A percentile compares a stretch with the other conserved stretches of the same genome.
Evolutionary conservation across 331 rosid species (phyloP).

Genomic region (Quercus tomentella): DNA sequence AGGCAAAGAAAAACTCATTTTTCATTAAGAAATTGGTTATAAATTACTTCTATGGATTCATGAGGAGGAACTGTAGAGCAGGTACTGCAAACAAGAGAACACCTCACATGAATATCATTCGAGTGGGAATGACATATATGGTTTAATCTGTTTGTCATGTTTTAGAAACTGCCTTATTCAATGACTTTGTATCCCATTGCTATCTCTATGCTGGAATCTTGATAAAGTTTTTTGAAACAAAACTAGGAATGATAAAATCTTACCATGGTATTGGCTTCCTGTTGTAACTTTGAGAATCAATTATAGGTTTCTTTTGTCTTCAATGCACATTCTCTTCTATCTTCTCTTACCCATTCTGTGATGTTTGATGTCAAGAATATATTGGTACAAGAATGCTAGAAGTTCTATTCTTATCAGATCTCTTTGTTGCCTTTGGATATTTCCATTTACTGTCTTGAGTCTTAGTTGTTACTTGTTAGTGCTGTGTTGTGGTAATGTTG

Average conservation of each 20-base stretch:
- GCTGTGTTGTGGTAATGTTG: too few species aligned
- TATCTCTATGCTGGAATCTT: background rate
- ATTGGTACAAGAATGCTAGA: too few species aligned
- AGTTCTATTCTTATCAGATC: too few species aligned
- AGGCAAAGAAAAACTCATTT: conserved; percentile 83
- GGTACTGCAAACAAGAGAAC: conserved; percentile 82
- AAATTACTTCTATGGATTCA: conserved; percentile 84
- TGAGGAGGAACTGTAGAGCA: conserved; percentile 81
- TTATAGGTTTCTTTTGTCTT: background rate
- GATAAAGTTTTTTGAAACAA: background rate
- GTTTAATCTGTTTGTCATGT: conserved; percentile 38
- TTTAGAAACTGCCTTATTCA: background rate
- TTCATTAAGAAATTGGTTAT: conserved; percentile 76
- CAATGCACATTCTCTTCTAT: conserved; percentile 5
- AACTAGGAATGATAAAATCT: background rate
- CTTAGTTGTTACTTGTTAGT: too few species aligned
- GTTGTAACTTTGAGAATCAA: background rate
- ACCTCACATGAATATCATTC: conserved; percentile 89
- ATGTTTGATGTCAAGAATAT: too few species aligned
- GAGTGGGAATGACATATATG: conserved; percentile 90
- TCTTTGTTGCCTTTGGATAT: too few species aligned
- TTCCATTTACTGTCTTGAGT: too few species aligned
- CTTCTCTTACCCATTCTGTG: background rate
- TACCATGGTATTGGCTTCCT: background rate
- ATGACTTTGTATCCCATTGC: background rate